Evolutionary conservation across 2,329 filamentous ascomycete species (phyloP).

Genomic region (Bipolaris sorokiniana): DNA sequence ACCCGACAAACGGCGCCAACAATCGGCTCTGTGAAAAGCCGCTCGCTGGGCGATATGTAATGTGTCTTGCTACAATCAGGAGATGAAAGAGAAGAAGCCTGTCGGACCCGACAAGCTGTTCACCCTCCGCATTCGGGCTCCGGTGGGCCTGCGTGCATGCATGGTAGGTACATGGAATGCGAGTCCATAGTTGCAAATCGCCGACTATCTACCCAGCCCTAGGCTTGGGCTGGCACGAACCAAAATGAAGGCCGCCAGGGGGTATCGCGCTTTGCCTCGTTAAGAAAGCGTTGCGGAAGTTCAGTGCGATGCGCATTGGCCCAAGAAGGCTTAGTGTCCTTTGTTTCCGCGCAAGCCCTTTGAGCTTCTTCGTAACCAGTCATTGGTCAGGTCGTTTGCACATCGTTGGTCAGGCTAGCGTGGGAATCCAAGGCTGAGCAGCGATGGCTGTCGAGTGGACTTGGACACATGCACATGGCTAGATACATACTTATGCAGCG

Average conservation of each 20-base stretch:
- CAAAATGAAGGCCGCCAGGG: slow-evolving; percentile 9
- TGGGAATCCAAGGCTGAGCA: slow-evolving; percentile 13
- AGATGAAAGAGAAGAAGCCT: not conserved
- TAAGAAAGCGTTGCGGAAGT: slow-evolving; percentile 22
- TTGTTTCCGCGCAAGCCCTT: slow-evolving; percentile 8
- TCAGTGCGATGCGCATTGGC: not conserved
- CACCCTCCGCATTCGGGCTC: not conserved
- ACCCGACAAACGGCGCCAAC: not conserved
- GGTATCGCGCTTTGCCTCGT: slow-evolving; percentile 10
- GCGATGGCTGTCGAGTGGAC: not conserved
- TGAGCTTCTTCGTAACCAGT: not conserved
- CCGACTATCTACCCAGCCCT: slow-evolving; percentile 4
- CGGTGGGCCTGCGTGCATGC: not conserved
- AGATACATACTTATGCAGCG: too few species aligned
- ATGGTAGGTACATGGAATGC: not conserved
- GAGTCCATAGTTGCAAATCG: slow-evolving; percentile 8
- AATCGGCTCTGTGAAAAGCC: not conserved
- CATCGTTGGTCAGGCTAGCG: slow-evolving; percentile 4
- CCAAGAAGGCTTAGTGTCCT: slow-evolving; percentile 13
- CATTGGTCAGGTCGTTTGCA: slow-evolving; percentile 19
- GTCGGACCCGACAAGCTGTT: slow-evolving; percentile 4
- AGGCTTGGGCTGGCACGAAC: slow-evolving; percentile 15
- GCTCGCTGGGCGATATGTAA: not conserved
- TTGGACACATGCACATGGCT: not conserved
- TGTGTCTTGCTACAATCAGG: not conserved